These are phyloP conservation scores for Coprinopsis cinerea DNA, from an alignment of 768 basidiomycete genomes.

Conservation along the genomic window DNA sequence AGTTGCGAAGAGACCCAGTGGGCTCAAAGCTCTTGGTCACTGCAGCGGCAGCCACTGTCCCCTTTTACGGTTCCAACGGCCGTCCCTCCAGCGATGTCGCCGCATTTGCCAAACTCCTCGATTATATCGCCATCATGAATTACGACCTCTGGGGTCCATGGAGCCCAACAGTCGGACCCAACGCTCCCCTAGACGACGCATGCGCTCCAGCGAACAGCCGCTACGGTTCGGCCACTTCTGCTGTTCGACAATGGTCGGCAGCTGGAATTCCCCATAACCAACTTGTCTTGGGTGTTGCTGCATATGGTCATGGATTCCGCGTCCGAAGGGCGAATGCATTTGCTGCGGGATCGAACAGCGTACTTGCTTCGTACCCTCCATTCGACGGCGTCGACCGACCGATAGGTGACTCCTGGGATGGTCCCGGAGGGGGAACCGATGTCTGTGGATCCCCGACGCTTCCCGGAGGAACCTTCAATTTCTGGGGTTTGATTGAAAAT, in stretches of 20 bases:
- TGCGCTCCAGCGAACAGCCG: slow-evolving; percentile 59
- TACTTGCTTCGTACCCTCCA: slow-evolving; percentile 42
- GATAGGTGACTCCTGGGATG: slow-evolving; percentile 60
- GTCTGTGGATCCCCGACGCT: slow-evolving; percentile 48
- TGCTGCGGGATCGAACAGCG: slow-evolving; percentile 26
- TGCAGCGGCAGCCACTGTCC: slow-evolving; percentile 35
- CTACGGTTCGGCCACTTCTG: slow-evolving; percentile 69
- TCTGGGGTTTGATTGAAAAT: slow-evolving; percentile 55
- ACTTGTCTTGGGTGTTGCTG: slow-evolving; percentile 77
- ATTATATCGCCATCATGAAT: slow-evolving; percentile 55
- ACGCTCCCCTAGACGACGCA: slow-evolving; percentile 79
- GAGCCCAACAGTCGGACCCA: slow-evolving; percentile 69
- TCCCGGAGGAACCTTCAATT: slow-evolving; percentile 53
- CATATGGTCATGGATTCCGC: slow-evolving; percentile 76
- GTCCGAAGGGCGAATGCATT: slow-evolving; percentile 45
- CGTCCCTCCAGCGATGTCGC: slow-evolving; percentile 60
- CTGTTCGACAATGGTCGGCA: slow-evolving; percentile 62
- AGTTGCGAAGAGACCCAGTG: slow-evolving; percentile 53
- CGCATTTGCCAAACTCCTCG: slow-evolving; percentile 63
- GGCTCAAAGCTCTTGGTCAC: slow-evolving; percentile 54
- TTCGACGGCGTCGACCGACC: slow-evolving; percentile 49
- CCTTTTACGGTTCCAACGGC: slow-evolving; percentile 42
- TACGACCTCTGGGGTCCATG: slow-evolving; percentile 67
- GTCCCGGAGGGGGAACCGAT: slow-evolving; percentile 38
- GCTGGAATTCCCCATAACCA: slow-evolving; percentile 68